Base-by-base conservation (phyloP, 2,329 filamentous ascomycete genomes). In the Talaromyces verruculosus region DNA sequence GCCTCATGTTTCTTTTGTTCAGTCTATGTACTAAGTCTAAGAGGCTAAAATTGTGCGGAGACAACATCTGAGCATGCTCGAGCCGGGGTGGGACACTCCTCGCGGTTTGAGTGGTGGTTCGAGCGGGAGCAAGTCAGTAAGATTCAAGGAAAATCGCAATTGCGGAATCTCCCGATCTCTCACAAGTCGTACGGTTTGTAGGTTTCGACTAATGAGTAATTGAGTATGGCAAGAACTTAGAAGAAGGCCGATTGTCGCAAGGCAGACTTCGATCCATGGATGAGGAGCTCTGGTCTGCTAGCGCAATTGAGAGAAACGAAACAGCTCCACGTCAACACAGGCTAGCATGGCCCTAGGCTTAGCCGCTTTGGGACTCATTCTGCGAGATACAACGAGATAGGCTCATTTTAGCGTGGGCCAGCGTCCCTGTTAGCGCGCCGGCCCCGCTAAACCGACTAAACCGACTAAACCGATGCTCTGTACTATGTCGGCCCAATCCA, bases 341-440 rank as follows among this genome's bases (percentile, higher is more conserved):
- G 1, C 25, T 25, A 25, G 25, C 25, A 25, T 25, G 25, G 25
- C 19, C 47, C 7, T 22, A 1, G 49, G 30, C 64, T 30, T 65
- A 37, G 35, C 64, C 60, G 3, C 37, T 66, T 63, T 19, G 28
- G 61, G 64, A 39, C 59, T 47, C 41, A 66, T 63, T 19, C 7
- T 49, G 61, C 64, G 64, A 66, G 64, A 35, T 30, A 30, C n/a
- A n/a, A n/a, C n/a, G n/a, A 30, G 30, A 53, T 55, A 65, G 58
- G 63, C 60, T 62, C 43, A 28, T 35, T 62, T 62, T 62, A 62
- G 60, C 33, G 43, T 45, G 25, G 13, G 39, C 57, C 35, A 37
- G 45, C 45, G 55, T 15, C 37, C 5, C 7, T 13, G 5, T 25
- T 60, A 33, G 57, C 57, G 59, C 28, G 2, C 43, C 57, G 43